phyloP scores from a whole-genome alignment of 2,329 filamentous ascomycete species.

The Fusarium sp. region DNA sequence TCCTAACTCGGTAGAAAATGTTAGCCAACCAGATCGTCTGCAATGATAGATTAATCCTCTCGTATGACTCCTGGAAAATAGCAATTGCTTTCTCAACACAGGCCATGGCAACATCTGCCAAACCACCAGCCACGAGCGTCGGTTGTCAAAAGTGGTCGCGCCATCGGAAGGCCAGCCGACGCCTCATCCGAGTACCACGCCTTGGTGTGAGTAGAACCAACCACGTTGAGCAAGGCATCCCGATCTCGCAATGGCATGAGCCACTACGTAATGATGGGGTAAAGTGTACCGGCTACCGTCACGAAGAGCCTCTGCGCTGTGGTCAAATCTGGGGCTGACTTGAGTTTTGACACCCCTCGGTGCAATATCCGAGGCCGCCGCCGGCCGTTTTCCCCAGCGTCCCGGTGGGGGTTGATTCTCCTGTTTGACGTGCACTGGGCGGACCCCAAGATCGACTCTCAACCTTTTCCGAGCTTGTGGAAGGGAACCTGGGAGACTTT shows the following conservation, averaged over 20 bases:
- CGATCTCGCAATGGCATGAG: constrained; percentile 12
- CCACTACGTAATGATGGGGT: constrained; percentile 40
- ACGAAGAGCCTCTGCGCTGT: constrained; percentile 23
- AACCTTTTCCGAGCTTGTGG: not conserved
- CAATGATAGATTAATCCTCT: not conserved
- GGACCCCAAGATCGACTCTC: not conserved
- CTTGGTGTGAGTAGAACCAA: not conserved
- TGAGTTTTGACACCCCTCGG: not conserved
- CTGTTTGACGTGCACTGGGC: not conserved
- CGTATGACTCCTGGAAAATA: not conserved
- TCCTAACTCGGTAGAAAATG: not conserved
- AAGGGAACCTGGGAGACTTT: not conserved
- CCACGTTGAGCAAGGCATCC: not conserved
- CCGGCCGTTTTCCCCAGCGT: not conserved
- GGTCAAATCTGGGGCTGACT: not conserved
- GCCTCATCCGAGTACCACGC: not conserved
- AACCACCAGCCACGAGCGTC: not conserved
- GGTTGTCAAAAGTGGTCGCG: not conserved
- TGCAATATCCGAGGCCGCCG: constrained; percentile 9
- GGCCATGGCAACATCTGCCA: not conserved
- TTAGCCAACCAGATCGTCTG: not conserved
- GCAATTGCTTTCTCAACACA: not conserved
- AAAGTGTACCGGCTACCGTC: constrained; percentile 23
- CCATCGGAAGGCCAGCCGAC: constrained; percentile 3
- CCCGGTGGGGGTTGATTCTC: constrained; percentile 1